These are phyloP conservation scores for Stephanodiscus triporus DNA, from an alignment of 108 stramenopile genomes.

Conservation along the genomic window DNA sequence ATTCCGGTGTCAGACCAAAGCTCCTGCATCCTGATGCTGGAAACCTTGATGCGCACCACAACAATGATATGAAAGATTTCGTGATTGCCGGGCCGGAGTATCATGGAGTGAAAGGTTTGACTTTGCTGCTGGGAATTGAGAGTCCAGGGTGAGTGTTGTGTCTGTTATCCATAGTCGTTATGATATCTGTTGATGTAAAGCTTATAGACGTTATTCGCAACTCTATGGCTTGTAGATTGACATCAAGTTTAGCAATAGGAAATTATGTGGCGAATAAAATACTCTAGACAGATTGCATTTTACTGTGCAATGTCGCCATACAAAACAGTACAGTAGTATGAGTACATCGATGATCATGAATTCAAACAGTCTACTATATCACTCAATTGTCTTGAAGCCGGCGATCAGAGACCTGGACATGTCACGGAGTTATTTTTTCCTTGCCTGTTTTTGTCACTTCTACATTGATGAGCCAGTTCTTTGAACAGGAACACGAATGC, in stretches of 20 bases:
- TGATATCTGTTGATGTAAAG: background rate
- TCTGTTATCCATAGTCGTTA: background rate
- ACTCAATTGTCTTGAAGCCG: too few relatives aligned
- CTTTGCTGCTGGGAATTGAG: conserved; percentile 78
- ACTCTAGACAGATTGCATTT: conserved; percentile 3
- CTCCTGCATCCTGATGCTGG: conserved; percentile 63
- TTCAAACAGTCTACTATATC: too few relatives aligned
- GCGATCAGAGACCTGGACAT: too few relatives aligned
- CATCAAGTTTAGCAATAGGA: conserved; percentile 77
- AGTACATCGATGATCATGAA: background rate
- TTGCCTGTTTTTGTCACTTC: background rate
- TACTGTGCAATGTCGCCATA: background rate
- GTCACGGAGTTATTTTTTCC: background rate
- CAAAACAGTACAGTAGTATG: background rate
- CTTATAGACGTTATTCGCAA: background rate
- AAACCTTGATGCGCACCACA: background rate
- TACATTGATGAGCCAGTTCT: background rate
- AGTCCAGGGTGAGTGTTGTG: conserved; percentile 61
- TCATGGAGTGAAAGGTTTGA: conserved; percentile 73
- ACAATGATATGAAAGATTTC: conserved; percentile 73
- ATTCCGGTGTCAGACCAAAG: conserved; percentile 85
- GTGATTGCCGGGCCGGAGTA: conserved; percentile 50
- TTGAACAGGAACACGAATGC: background rate
- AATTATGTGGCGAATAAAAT: conserved; percentile 54
- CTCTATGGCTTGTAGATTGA: conserved; percentile 38